These are phyloP conservation scores for Didymella exigua DNA, from an alignment of 2,329 filamentous ascomycete species.

Conservation along the genomic window DNA sequence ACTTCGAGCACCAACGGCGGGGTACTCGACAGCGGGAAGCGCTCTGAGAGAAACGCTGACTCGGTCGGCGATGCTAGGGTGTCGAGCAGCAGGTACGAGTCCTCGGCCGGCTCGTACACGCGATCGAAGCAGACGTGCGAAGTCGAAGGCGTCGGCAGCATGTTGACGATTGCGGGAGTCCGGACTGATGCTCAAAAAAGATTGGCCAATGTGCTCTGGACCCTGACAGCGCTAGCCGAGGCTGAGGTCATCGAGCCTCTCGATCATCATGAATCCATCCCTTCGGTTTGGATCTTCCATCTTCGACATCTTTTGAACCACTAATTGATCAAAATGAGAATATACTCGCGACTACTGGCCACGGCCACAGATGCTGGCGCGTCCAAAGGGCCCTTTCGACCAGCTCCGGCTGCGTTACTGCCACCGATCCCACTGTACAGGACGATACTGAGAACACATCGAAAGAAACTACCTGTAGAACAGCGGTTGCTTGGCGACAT, in stretches of 20 bases:
- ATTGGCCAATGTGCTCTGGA: constrained; percentile 31
- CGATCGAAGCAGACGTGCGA: constrained; percentile 86
- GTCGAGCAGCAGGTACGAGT: constrained; percentile 92
- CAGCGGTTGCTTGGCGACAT: constrained; percentile 84
- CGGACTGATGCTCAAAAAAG: constrained; percentile 21
- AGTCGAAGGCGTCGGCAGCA: constrained; percentile 94
- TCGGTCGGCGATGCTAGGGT: constrained; percentile 78
- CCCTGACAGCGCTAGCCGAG: constrained; percentile 26
- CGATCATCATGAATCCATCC: constrained; percentile 19
- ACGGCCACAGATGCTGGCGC: constrained; percentile 44
- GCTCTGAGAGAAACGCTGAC: constrained; percentile 67
- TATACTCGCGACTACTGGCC: constrained; percentile 38
- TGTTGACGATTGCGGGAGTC: constrained; percentile 47
- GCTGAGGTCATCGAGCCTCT: constrained; percentile 34
- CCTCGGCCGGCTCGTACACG: constrained; percentile 94
- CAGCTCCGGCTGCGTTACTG: constrained; percentile 69
- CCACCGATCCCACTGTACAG: constrained; percentile 90
- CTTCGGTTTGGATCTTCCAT: constrained; percentile 2
- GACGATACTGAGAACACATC: constrained; percentile 82
- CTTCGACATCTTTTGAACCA: neutral
- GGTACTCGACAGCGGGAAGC: constrained; percentile 57
- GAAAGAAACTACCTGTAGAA: constrained; percentile 74
- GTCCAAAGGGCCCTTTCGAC: constrained; percentile 40
- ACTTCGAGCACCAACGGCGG: constrained; percentile 76
- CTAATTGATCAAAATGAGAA: constrained; percentile 33